Evolutionary conservation across 1,139 yeast species (phyloP).

Genomic region (Geotrichum candidum): DNA sequence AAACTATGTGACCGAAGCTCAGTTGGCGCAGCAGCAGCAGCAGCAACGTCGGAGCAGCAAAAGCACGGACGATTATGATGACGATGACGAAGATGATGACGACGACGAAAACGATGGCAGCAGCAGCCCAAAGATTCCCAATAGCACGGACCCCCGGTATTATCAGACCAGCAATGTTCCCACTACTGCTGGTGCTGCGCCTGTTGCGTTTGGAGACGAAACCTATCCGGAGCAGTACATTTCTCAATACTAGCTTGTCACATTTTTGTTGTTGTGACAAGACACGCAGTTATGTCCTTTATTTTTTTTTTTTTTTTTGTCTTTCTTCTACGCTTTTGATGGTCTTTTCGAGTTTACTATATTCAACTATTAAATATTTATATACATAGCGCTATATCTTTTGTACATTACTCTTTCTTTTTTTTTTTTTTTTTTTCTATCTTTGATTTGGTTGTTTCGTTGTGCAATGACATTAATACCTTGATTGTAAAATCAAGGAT

Average conservation of each 20-base stretch:
- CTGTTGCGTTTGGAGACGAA: not conserved
- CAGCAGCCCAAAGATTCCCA: not conserved
- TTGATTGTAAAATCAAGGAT: too few relatives aligned
- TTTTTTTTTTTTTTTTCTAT: too few relatives aligned
- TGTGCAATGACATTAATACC: too few relatives aligned
- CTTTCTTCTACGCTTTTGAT: too few relatives aligned
- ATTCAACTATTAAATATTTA: too few relatives aligned
- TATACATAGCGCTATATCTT: too few relatives aligned
- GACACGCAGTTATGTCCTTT: not conserved
- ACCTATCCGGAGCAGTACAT: not conserved
- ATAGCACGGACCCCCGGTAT: not conserved
- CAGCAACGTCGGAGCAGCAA: not conserved
- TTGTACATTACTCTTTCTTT: too few relatives aligned
- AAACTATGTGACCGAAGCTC: not conserved
- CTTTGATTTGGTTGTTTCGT: too few relatives aligned
- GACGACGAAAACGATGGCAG: not conserved
- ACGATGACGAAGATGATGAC: not conserved
- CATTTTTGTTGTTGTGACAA: not conserved
- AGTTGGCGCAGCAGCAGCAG: not conserved
- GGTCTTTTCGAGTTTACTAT: too few relatives aligned
- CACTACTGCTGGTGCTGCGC: not conserved
- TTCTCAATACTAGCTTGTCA: not conserved
- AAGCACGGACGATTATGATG: not conserved
- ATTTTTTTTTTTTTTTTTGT: too few relatives aligned
- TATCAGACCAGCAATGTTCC: not conserved